A percentile compares a stretch with the other conserved stretches of the same genome.
Evolutionary conservation across 805 yeast species (phyloP).

Genomic region (Lachancea sp.): DNA sequence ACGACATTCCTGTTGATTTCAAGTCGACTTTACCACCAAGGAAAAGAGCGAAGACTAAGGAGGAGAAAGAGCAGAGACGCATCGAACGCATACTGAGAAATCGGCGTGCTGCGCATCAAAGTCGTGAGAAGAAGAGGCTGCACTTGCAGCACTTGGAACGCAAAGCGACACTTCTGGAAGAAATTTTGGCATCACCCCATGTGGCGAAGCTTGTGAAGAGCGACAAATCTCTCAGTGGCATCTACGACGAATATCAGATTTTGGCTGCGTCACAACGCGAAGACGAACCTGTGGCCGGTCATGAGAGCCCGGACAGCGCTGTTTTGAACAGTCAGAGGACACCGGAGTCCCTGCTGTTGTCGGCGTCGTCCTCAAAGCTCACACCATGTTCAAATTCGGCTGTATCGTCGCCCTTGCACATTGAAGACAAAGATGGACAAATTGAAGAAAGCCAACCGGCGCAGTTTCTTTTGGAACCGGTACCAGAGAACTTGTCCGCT

Average conservation of each 20-base stretch:
- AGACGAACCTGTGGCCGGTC: background rate
- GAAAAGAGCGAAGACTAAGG: conserved; percentile 92
- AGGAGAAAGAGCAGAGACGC: conserved; percentile 94
- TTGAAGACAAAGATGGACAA: background rate
- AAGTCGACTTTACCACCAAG: conserved; percentile 75
- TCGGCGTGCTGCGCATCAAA: conserved; percentile 95
- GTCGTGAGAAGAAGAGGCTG: conserved; percentile 90
- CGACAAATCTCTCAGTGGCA: conserved; percentile 8
- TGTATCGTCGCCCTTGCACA: background rate
- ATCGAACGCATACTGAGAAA: conserved; percentile 89
- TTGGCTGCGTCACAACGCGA: conserved; percentile 4
- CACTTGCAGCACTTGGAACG: conserved; percentile 81
- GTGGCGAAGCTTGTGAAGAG: conserved; percentile 15
- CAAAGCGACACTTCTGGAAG: conserved; percentile 31
- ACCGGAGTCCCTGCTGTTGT: background rate
- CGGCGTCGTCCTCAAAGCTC: conserved; percentile 1
- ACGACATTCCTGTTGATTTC: conserved; percentile 34
- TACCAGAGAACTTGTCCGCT: background rate
- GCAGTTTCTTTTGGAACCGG: background rate
- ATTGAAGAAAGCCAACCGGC: background rate
- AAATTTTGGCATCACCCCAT: conserved; percentile 18
- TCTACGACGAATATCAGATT: conserved; percentile 7
- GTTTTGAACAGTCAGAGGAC: background rate
- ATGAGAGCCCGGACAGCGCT: background rate
- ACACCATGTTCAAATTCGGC: background rate